A percentile compares a stretch with the other conserved stretches of the same genome.
Evolutionary conservation across 257 asterid genomes (phyloP).

Genomic region (Rhazya stricta): DNA sequence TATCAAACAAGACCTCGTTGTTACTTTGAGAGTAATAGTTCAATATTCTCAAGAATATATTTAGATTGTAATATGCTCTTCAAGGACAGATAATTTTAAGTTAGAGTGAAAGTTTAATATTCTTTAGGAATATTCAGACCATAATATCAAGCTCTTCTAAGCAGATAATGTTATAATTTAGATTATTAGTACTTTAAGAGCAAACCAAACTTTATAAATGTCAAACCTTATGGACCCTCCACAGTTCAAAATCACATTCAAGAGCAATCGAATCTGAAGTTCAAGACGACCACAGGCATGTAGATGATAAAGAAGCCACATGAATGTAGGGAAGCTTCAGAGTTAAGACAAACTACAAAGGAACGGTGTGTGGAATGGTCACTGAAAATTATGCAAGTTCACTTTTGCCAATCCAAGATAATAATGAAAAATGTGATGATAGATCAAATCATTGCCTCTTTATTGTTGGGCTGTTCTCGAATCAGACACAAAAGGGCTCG

Average conservation of each 20-base stretch:
- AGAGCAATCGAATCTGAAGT: not conserved
- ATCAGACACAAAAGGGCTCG: not conserved
- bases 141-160: too few relatives aligned
- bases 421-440: not conserved
- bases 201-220: not conserved
- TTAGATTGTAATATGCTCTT: too few relatives aligned
- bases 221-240: slow-evolving; percentile 7
- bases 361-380: slow-evolving; percentile 5
- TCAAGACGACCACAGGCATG: slow-evolving; percentile 1
- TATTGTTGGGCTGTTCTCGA: not conserved
- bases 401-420: not conserved
- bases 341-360: slow-evolving; percentile 4
- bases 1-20: too few relatives aligned
- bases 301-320: not conserved
- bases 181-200: too few relatives aligned
- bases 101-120: too few relatives aligned
- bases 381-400: not conserved
- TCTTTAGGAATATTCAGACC: too few relatives aligned
- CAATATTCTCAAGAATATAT: too few relatives aligned
- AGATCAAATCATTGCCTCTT: not conserved
- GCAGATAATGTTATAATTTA: too few relatives aligned
- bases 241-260: not conserved
- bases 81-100: too few relatives aligned
- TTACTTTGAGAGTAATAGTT: too few relatives aligned
- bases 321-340: slow-evolving; percentile 5